A percentile compares a stretch with the other conserved stretches of the same genome.
Evolutionary conservation across 768 basidiomycete genomes (phyloP).

Genomic region (Agrocybe chaxingu): DNA sequence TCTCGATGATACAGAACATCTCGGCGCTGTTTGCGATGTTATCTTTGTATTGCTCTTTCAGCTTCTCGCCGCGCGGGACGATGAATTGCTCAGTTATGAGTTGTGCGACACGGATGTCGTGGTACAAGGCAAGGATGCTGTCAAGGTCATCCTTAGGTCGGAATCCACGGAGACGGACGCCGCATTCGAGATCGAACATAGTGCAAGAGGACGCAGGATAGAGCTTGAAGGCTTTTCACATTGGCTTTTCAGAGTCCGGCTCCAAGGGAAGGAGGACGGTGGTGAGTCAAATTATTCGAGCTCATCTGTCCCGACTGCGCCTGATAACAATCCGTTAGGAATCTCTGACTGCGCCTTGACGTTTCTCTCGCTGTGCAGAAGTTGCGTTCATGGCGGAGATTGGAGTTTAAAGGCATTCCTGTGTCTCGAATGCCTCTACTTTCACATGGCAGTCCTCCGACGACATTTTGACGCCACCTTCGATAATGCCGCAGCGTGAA

Average conservation of each 20-base stretch:
- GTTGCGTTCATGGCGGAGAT: neutral
- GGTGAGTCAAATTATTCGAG: too few relatives aligned
- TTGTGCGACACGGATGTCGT: slow-evolving; percentile 12
- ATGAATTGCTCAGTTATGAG: slow-evolving; percentile 9
- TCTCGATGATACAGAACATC: slow-evolving; percentile 18
- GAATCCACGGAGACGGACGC: slow-evolving; percentile 15
- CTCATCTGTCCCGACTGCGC: too few relatives aligned
- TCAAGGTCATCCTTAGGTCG: slow-evolving; percentile 10
- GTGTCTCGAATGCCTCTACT: too few relatives aligned
- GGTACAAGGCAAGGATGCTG: slow-evolving; percentile 10
- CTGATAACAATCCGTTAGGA: too few relatives aligned
- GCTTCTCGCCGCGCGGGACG: slow-evolving; percentile 10
- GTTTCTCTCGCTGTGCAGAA: neutral
- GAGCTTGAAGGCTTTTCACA: too few relatives aligned
- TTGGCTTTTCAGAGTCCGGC: too few relatives aligned
- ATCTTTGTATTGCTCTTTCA: slow-evolving; percentile 10
- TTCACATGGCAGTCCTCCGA: too few relatives aligned
- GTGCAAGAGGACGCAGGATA: neutral
- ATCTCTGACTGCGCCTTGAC: neutral
- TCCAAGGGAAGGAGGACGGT: too few relatives aligned
- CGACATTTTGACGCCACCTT: neutral
- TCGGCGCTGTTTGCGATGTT: slow-evolving; percentile 10
- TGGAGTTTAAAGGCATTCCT: too few relatives aligned
- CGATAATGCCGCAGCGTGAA: neutral
- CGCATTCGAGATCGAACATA: slow-evolving; percentile 16